Base-by-base conservation (phyloP, 805 yeast genomes). In the Metschnikowia borealis region DNA sequence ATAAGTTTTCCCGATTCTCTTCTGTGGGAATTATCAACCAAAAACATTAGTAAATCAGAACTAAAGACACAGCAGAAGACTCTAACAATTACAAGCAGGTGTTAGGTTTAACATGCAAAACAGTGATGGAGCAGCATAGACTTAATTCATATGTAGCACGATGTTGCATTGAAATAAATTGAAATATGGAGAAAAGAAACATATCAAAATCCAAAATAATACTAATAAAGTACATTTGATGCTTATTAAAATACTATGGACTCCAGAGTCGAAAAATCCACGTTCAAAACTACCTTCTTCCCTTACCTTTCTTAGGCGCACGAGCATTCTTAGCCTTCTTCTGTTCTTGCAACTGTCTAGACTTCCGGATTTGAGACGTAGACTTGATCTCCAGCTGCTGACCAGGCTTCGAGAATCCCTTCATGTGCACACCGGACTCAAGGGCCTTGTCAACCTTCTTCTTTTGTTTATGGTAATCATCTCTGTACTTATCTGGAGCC, bases 401-500 rank as follows among this genome's bases (percentile, higher is more conserved):
- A 29, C 77, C 79, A 5, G 77, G 74, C 51, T 61, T 71, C 50
- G 80, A 79, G 57, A 65, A 74, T 8, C 94, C 95, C 71, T 85
- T 88, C 48, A 89, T 88, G 7, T 67, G 64, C 31, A 80, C 65
- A 44, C 97, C 97, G 44, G 81, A 73, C 8, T 84, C 96, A 51
- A 84, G 62, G 2, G 98, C 98, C 58, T 81, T 82, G 47, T 80
- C 81, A 44, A 88, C 92, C 70, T 87, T 85, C 73, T 83, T 83
- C 80, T 87, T 83, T 66, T 92, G 97, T 56, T 76, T 76, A 52
- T 82, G 78, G 70, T 80, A 94, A 68, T 94, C 91, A 63, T 91
- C 97, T 70, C 98, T 82, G 58, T 74, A 82, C 69, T 80, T 89
- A 62, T 90, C 97, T n/a, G 99, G 97, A 38, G 84, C 70, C 63